Evolutionary conservation across 108 stramenopile genomes (phyloP).

Genomic region (Nitzschia sp.): DNA sequence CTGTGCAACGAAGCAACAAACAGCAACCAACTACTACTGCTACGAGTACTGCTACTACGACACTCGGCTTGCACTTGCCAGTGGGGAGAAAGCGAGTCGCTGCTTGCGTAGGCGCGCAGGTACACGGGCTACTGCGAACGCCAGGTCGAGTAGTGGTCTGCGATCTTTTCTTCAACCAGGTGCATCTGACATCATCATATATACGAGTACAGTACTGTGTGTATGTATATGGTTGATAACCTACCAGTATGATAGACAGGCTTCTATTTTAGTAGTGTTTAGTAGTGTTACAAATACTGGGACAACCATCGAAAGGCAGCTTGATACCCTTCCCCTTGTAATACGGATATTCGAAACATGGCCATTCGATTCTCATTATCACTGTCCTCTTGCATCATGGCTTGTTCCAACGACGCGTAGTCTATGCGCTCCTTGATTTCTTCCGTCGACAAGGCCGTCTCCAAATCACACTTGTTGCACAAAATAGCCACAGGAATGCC

Average conservation of each 20-base stretch:
- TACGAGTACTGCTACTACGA: not conserved
- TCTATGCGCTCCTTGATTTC: conserved; percentile 43
- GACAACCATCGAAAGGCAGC: conserved; percentile 64
- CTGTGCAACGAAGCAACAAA: not conserved
- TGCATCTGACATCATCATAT: no score
- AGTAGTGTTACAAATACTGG: conserved; percentile 34
- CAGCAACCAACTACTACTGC: not conserved
- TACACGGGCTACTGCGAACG: no score
- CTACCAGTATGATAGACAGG: no score
- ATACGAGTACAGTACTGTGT: no score
- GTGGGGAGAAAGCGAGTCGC: no score
- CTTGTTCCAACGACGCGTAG: conserved; percentile 29
- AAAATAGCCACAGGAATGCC: conserved; percentile 52
- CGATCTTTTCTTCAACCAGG: no score
- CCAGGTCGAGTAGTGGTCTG: no score
- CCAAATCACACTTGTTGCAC: conserved; percentile 65
- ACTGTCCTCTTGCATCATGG: conserved; percentile 18
- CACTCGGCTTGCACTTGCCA: not conserved
- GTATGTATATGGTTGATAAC: no score
- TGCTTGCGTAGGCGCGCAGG: no score
- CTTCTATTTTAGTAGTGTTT: no score
- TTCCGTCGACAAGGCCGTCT: conserved; percentile 34
- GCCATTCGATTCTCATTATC: conserved; percentile 29
- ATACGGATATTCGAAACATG: conserved; percentile 63
- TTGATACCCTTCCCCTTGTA: conserved; percentile 62